These are phyloP conservation scores for Ulmus americana DNA, from an alignment of 331 rosid species.

Conservation along the genomic window DNA sequence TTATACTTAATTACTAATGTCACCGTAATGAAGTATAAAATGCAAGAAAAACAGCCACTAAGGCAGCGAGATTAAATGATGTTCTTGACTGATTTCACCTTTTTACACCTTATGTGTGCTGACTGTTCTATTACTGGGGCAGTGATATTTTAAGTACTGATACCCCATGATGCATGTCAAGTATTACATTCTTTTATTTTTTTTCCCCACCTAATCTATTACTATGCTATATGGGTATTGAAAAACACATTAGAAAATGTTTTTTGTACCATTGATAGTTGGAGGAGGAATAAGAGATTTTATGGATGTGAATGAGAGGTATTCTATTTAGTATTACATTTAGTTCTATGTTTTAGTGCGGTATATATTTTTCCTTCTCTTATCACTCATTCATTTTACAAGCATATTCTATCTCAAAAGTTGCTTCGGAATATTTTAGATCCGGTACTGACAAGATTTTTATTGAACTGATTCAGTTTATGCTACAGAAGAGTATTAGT, in stretches of 20 bases:
- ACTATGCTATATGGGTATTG: slow-evolving; percentile 52
- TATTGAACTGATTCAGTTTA: slow-evolving; percentile 90
- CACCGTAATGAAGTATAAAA: no score
- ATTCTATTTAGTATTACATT: slow-evolving; percentile 14
- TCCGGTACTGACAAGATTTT: slow-evolving; percentile 97
- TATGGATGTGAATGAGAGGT: slow-evolving; percentile 82
- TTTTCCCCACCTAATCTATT: slow-evolving; percentile 10
- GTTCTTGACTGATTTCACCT: no score
- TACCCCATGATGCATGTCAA: neutral
- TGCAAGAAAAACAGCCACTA: no score
- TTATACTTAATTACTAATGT: no score
- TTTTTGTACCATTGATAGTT: slow-evolving; percentile 86
- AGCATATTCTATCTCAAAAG: slow-evolving; percentile 94
- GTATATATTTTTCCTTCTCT: slow-evolving; percentile 2
- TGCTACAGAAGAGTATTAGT: slow-evolving; percentile 86
- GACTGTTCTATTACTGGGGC: no score
- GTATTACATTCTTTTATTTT: neutral
- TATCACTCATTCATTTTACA: slow-evolving; percentile 21
- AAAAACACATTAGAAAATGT: slow-evolving; percentile 81
- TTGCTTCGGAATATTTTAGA: slow-evolving; percentile 95
- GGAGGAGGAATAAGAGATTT: slow-evolving; percentile 98
- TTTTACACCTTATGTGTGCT: no score
- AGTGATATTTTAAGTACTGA: neutral
- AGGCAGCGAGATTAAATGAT: no score
- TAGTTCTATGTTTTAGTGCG: neutral